These are phyloP conservation scores for Penicillium sp. DNA, from an alignment of 2,329 filamentous ascomycete species.

Conservation along the genomic window DNA sequence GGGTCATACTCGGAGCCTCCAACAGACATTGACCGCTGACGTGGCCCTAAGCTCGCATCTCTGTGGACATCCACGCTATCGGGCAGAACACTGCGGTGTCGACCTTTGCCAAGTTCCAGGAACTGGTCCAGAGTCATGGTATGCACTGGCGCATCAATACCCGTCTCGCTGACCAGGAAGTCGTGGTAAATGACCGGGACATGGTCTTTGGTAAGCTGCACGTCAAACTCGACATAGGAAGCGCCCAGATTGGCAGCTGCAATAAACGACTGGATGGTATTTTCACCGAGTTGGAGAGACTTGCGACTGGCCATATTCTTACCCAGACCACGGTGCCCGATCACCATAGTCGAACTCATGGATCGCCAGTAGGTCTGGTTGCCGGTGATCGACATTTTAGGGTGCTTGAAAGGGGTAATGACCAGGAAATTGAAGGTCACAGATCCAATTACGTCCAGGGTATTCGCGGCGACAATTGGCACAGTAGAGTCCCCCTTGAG, in stretches of 20 bases:
- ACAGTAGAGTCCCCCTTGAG: conserved; percentile 90
- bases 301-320: conserved; percentile 83
- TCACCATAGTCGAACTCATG: conserved; percentile 79
- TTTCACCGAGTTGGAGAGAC: conserved; percentile 91
- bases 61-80: conserved; percentile 14
- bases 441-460: conserved; percentile 83
- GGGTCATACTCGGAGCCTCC: conserved; percentile 50
- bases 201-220: conserved; percentile 97
- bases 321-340: conserved; percentile 71
- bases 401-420: conserved; percentile 90
- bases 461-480: conserved; percentile 78
- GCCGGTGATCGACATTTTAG: conserved; percentile 87
- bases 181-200: conserved; percentile 98
- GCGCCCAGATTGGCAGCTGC: conserved; percentile 89
- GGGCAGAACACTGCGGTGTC: conserved; percentile 50
- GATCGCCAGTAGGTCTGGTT: conserved; percentile 97
- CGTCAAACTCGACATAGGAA: conserved; percentile 71
- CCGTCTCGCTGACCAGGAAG: conserved; percentile 95
- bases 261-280: conserved; percentile 93
- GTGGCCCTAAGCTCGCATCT: conserved; percentile 19
- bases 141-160: conserved; percentile 94
- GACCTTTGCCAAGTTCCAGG: conserved; percentile 67
- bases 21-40: conserved; percentile 59
- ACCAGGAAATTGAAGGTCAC: conserved; percentile 97
- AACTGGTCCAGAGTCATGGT: conserved; percentile 90